These are phyloP conservation scores for Fulvia fulva DNA, from an alignment of 2,329 filamentous ascomycete genomes.

Conservation along the genomic window DNA sequence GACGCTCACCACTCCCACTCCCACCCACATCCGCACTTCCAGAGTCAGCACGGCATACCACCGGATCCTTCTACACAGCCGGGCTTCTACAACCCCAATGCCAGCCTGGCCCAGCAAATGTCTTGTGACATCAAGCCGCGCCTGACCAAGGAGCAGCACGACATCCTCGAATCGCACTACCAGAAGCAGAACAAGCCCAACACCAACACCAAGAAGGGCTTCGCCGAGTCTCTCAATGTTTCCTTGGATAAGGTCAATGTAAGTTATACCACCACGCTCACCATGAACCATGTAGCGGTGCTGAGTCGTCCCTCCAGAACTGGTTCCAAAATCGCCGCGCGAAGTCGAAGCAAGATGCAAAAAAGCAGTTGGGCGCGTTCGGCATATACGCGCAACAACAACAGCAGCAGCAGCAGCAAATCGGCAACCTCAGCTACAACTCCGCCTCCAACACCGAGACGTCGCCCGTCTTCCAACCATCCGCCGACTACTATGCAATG, in stretches of 20 bases:
- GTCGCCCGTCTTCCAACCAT: constrained; percentile 28
- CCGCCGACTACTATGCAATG: constrained; percentile 31
- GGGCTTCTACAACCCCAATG: constrained; percentile 17
- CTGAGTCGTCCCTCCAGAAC: constrained; percentile 38
- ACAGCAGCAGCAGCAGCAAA: constrained; percentile 13
- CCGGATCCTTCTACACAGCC: constrained; percentile 10
- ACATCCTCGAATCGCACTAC: constrained; percentile 49
- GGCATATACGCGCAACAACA: constrained; percentile 21
- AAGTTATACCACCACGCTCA: constrained; percentile 26
- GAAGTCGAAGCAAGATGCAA: constrained; percentile 51
- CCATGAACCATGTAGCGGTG: background rate
- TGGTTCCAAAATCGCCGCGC: constrained; percentile 53
- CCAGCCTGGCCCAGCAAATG: constrained; percentile 23
- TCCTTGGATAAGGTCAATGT: constrained; percentile 53
- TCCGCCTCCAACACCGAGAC: constrained; percentile 29
- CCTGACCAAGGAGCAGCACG: constrained; percentile 52
- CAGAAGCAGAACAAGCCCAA: constrained; percentile 48
- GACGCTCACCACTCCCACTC: constrained; percentile 16
- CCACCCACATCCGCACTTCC: constrained; percentile 10
- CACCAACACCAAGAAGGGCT: constrained; percentile 49
- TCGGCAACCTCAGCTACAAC: constrained; percentile 19
- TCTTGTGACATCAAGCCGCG: constrained; percentile 47
- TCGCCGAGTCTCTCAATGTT: constrained; percentile 45
- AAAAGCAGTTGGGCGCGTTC: constrained; percentile 39
- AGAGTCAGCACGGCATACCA: constrained; percentile 3